Conservation (phyloP, 2,329 filamentous ascomycete genomes). For the Amesomyces nigricolor region DNA sequence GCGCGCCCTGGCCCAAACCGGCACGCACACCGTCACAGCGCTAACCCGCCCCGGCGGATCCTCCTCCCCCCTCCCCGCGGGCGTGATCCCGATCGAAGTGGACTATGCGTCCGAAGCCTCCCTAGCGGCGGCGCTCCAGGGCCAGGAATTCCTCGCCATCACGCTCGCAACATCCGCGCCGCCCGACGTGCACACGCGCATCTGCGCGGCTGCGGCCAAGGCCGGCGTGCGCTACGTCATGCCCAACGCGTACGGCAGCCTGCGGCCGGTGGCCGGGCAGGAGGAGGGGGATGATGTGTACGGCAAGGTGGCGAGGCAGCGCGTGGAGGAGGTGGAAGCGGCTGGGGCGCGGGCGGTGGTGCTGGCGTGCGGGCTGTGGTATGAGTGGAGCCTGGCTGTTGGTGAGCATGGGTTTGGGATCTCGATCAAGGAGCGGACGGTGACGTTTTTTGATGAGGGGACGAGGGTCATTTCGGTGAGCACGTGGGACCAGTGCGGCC, state of each 20-base stretch:
- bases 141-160: constrained; percentile 42
- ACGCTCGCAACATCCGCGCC: constrained; percentile 40
- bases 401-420: constrained; percentile 26
- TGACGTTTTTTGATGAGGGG: constrained; percentile 49
- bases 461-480: constrained; percentile 49
- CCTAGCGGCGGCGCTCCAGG: constrained; percentile 12
- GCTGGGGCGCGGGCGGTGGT: constrained; percentile 31
- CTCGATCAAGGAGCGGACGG: constrained; percentile 14
- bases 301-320: constrained; percentile 18
- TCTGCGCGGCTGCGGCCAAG: constrained; percentile 45
- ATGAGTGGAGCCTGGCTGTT: constrained; percentile 43
- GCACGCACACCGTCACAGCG: constrained; percentile 19
- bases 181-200: constrained; percentile 37
- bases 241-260: constrained; percentile 40
- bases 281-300: constrained; percentile 18
- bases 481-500: constrained; percentile 52
- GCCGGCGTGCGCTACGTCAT: constrained; percentile 47
- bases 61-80: constrained; percentile 8
- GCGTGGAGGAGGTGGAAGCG: constrained; percentile 35
- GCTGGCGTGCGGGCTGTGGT: constrained; percentile 45
- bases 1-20: not conserved
- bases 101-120: constrained; percentile 15
- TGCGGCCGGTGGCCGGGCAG: constrained; percentile 19
- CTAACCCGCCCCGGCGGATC: constrained; percentile 14
- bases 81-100: constrained; percentile 11